Percentiles rank a stretch among this genome's conserved stretches.
phyloP scores from a whole-genome alignment of 306 rosid genomes.

The Carpinus fangiana region DNA sequence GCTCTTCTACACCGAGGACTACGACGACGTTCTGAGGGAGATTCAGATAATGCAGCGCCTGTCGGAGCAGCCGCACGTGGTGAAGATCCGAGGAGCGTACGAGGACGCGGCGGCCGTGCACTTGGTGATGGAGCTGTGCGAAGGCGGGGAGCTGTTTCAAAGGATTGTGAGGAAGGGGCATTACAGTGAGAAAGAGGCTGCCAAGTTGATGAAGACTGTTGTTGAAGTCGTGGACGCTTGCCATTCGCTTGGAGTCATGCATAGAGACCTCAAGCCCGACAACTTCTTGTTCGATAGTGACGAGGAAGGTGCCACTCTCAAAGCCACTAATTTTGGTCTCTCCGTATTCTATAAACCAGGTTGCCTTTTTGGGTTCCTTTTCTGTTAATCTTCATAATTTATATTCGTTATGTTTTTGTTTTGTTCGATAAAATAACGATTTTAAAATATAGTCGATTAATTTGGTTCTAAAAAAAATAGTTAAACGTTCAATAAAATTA shows the following conservation, averaged over 20 bases:
- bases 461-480: too few species aligned
- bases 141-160: conserved; percentile 45
- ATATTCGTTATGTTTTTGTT: background rate
- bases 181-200: conserved; percentile 40
- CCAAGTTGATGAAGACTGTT: conserved; percentile 35
- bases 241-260: conserved; percentile 44
- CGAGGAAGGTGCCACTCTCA: conserved; percentile 43
- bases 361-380: background rate
- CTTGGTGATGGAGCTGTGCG: conserved; percentile 61
- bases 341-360: conserved; percentile 51
- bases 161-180: conserved; percentile 38
- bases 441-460: too few species aligned
- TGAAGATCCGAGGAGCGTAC: conserved; percentile 44
- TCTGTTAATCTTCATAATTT: background rate
- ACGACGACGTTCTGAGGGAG: conserved; percentile 62
- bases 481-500: too few species aligned
- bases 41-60: conserved; percentile 70
- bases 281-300: conserved; percentile 45
- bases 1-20: conserved; percentile 51
- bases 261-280: conserved; percentile 58
- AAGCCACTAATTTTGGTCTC: conserved; percentile 51
- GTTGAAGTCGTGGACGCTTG: conserved; percentile 32
- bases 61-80: conserved; percentile 44
- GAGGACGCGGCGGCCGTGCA: conserved; percentile 48
- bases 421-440: too few species aligned